A percentile compares a stretch with the other conserved stretches of the same genome.
Conservation (phyloP, 148 eudicot species). For the Pouteria glomerata region DNA sequence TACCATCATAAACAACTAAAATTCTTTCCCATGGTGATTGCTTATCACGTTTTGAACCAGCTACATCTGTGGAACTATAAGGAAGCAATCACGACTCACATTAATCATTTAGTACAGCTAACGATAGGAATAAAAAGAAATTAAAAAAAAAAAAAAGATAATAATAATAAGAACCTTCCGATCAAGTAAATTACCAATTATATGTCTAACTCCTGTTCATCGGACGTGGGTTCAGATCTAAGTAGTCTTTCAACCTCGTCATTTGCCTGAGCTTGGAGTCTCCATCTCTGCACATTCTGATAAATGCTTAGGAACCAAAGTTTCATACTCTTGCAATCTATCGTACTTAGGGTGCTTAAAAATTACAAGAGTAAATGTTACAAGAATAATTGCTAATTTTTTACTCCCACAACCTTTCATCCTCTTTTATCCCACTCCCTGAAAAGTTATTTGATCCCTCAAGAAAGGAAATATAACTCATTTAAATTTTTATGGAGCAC, state of each 20-base stretch:
- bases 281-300: constrained; percentile 16
- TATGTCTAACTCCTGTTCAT: constrained; percentile 8
- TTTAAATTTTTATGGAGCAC: too few species aligned
- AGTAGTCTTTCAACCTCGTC: constrained; percentile 28
- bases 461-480: too few species aligned
- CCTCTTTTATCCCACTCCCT: too few species aligned
- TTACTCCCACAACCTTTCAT: too few species aligned
- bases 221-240: constrained; percentile 10
- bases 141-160: background rate
- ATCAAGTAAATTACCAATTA: background rate
- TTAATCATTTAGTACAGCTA: background rate
- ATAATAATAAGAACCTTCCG: background rate
- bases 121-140: background rate
- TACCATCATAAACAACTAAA: too few species aligned
- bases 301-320: background rate
- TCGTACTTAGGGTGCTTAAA: background rate
- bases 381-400: too few species aligned
- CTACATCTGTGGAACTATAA: too few species aligned
- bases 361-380: too few species aligned
- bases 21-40: too few species aligned
- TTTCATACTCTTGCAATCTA: background rate
- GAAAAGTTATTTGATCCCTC: too few species aligned
- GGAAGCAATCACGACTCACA: too few species aligned
- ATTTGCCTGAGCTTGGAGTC: constrained; percentile 19
- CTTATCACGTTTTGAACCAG: too few species aligned